Evolutionary conservation across 768 basidiomycete species (phyloP).

Genomic region (Lentinula boryana): DNA sequence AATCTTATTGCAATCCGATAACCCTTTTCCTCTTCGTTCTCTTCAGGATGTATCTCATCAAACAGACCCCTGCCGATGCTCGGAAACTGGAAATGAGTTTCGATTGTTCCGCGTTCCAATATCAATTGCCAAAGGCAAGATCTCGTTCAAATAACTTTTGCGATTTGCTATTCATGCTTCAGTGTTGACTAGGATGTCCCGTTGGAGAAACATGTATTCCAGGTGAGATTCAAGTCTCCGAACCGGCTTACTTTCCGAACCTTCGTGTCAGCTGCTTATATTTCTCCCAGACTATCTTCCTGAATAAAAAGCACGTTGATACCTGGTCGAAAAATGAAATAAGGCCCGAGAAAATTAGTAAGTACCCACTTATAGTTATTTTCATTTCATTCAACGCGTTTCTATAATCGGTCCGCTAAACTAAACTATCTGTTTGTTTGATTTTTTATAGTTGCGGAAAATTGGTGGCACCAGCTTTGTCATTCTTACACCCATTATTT

Average conservation of each 20-base stretch:
- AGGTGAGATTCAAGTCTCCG: constrained; percentile 9
- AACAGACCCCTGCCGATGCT: constrained; percentile 6
- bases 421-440: background rate
- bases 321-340: constrained; percentile 31
- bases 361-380: background rate
- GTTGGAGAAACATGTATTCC: constrained; percentile 27
- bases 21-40: background rate
- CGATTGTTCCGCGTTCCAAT: constrained; percentile 10
- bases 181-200: constrained; percentile 14
- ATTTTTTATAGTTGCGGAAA: constrained; percentile 15
- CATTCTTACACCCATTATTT: constrained; percentile 36
- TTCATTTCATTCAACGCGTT: background rate
- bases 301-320: constrained; percentile 28
- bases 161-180: background rate
- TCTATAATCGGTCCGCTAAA: background rate
- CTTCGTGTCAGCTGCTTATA: background rate
- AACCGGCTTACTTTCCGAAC: background rate
- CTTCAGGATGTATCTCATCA: constrained; percentile 6
- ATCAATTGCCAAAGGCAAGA: constrained; percentile 6
- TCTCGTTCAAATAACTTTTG: background rate
- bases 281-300: constrained; percentile 26
- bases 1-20: background rate
- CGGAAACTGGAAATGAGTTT: constrained; percentile 10
- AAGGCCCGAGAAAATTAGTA: constrained; percentile 19
- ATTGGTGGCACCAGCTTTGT: constrained; percentile 39